Base-by-base conservation (phyloP, 2,329 filamentous ascomycete species). In the Nemania sp. region DNA sequence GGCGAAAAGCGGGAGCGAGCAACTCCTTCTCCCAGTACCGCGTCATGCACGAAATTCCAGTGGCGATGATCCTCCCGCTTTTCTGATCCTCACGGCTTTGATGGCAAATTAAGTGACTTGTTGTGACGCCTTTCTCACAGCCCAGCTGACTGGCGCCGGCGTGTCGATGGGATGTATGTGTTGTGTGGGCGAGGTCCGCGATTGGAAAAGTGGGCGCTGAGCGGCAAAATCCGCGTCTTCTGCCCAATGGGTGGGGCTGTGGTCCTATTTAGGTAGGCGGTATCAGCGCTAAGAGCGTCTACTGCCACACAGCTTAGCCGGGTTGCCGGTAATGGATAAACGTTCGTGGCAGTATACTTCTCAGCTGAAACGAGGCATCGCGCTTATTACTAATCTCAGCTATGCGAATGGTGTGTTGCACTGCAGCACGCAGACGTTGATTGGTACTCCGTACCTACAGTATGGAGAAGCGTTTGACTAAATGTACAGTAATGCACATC, bases 201-300 rank as follows among this genome's bases (percentile, higher is more conserved):
- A 51, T 54, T 57, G 46, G 49, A 28, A 14, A 34, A n/a, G 6
- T 28, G 33, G 40, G 28, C 24, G 9, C 34, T 12, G n/a, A 23
- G 28, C 33, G 52, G 55, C 48, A 58, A 42, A 52, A 44, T 47
- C n/a, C 24, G 15, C n/a, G 26, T 12, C 14, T 37, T 37, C 30
- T 23, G 31, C 19, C 30, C 14, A 12, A 24, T 15, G 30, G 39
- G 26, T n/a, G 39, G 39, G 39, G 39, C 11, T 31, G 48, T 28
- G 22, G 28, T 11, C 12, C 26, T 1, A 37, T 59, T 55, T 33
- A 30, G 56, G 59, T 34, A 61, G 56, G 59, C 59, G 56, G 56
- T 61, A 52, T 44, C 30, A 24, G 44, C 52, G 51, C 41, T 50
- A 46, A 39, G 52, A 36, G 26, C 36, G 39, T 30, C 41, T 49